Conservation (phyloP, 2,329 filamentous ascomycete genomes). For the Scedosporium minutisporum region DNA sequence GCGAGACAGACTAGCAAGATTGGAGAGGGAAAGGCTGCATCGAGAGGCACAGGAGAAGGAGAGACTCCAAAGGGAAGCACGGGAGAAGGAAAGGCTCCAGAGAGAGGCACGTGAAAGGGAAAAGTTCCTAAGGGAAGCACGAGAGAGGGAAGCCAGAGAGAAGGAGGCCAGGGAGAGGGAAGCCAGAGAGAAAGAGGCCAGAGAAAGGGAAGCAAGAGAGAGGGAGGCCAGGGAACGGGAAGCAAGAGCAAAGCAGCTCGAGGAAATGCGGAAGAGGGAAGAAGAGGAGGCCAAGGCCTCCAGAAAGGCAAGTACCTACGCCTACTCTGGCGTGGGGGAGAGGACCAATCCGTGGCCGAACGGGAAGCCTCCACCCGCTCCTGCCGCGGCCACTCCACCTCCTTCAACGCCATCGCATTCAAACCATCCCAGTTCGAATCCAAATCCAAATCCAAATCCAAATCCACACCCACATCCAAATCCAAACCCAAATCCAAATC, state of each 20-base stretch:
- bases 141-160: constrained; percentile 23
- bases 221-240: constrained; percentile 22
- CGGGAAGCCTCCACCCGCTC: constrained; percentile 34
- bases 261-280: constrained; percentile 13
- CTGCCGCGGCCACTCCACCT: constrained; percentile 20
- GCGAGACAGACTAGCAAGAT: constrained; percentile 1
- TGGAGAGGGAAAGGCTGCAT: constrained; percentile 15
- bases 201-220: constrained; percentile 29
- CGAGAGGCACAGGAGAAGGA: constrained; percentile 13
- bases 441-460: too few species aligned
- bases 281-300: constrained; percentile 20
- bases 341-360: constrained; percentile 62
- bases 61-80: constrained; percentile 13
- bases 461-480: too few species aligned
- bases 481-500: too few species aligned
- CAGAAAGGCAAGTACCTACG: constrained; percentile 35
- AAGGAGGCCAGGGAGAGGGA: constrained; percentile 8
- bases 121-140: constrained; percentile 32
- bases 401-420: constrained; percentile 15
- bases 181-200: constrained; percentile 20
- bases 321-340: constrained; percentile 57
- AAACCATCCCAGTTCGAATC: not conserved
- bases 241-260: constrained; percentile 10
- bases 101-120: constrained; percentile 29
- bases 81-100: not conserved